These are phyloP conservation scores for Metarhizium sp. DNA, from an alignment of 2,329 filamentous ascomycete genomes.

Conservation along the genomic window DNA sequence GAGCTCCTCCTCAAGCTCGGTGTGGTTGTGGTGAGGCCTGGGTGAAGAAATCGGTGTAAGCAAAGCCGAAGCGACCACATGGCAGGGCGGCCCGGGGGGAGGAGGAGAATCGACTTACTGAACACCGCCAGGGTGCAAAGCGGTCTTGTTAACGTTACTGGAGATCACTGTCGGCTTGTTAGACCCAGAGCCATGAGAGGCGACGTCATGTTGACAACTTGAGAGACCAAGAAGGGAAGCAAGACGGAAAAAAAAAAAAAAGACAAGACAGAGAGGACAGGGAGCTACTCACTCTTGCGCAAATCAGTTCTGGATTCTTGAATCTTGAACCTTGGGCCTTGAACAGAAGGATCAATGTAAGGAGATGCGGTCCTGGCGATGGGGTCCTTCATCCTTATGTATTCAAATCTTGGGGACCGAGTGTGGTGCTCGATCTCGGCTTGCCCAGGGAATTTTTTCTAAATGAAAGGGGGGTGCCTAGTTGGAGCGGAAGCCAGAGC, in stretches of 20 bases:
- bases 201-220: background rate
- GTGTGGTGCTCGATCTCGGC: constrained; percentile 8
- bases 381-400: constrained; percentile 31
- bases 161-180: constrained; percentile 35
- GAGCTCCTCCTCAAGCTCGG: constrained; percentile 92
- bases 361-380: constrained; percentile 27
- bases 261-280: background rate
- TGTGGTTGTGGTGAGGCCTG: constrained; percentile 80
- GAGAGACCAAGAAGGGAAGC: background rate
- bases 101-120: constrained; percentile 53
- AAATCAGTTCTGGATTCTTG: constrained; percentile 27
- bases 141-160: constrained; percentile 77
- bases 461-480: constrained; percentile 1
- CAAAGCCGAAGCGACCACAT: background rate
- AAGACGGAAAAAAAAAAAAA: background rate
- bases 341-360: constrained; percentile 27
- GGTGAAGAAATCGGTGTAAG: constrained; percentile 11
- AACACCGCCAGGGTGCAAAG: constrained; percentile 83
- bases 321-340: constrained; percentile 30
- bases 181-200: background rate
- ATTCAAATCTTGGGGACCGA: constrained; percentile 20
- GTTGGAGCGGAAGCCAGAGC: constrained; percentile 4
- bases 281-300: constrained; percentile 30
- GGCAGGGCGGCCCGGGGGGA: background rate
- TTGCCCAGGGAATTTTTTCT: constrained; percentile 1